Conservation (phyloP, 345 rosid genomes). For the Arabis alpina region DNA sequence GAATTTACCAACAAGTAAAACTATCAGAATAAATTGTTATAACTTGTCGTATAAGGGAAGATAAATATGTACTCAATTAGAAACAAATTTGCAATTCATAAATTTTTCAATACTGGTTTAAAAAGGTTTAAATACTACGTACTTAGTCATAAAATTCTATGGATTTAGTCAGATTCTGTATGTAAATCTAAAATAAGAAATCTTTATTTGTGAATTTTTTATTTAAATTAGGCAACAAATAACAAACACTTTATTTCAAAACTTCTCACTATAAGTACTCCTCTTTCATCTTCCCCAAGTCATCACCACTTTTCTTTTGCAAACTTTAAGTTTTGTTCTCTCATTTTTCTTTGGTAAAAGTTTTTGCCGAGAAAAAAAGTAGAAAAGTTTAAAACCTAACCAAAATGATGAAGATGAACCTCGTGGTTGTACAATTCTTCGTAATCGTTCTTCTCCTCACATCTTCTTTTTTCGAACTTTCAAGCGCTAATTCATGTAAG, state of each 20-base stretch:
- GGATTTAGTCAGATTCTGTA: neutral
- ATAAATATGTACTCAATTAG: neutral
- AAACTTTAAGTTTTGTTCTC: neutral
- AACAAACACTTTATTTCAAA: neutral
- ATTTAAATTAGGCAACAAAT: neutral
- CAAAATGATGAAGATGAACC: slow-evolving; percentile 23
- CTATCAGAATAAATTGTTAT: neutral
- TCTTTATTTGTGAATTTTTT: neutral
- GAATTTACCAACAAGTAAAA: neutral
- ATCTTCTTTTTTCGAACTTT: slow-evolving; percentile 48
- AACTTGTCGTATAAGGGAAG: neutral
- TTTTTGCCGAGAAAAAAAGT: neutral
- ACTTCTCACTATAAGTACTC: slow-evolving; percentile 21
- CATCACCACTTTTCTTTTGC: neutral
- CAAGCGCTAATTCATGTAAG: slow-evolving; percentile 57
- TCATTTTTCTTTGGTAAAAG: neutral
- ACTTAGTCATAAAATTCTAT: neutral
- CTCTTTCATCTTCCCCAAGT: neutral
- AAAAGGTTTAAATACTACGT: neutral
- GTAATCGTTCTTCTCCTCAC: slow-evolving; percentile 48
- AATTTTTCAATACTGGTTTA: neutral
- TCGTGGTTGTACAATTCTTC: slow-evolving; percentile 31
- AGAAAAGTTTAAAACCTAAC: neutral
- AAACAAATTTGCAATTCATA: slow-evolving; percentile 12
- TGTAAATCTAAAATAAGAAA: neutral